A percentile compares a stretch with the other conserved stretches of the same genome.
Evolutionary conservation across 1,139 yeast species (phyloP).

Genomic region (Lodderomyces oxycetoniae): DNA sequence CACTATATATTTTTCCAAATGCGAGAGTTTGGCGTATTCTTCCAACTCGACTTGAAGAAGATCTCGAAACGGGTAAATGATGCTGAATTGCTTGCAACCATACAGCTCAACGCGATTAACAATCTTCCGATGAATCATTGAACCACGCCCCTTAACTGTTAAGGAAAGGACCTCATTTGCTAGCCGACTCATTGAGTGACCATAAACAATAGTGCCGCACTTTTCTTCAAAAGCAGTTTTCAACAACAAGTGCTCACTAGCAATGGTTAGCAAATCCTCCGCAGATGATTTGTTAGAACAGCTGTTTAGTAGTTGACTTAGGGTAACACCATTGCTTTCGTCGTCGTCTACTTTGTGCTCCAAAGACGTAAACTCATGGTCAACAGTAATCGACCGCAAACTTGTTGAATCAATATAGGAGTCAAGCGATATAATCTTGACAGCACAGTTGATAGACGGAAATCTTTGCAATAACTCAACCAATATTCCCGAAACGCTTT

Average conservation of each 20-base stretch:
- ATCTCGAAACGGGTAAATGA: constrained; percentile 72
- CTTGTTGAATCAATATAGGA: constrained; percentile 27
- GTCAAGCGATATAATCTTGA: constrained; percentile 37
- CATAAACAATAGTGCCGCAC: constrained; percentile 59
- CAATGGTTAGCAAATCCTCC: constrained; percentile 54
- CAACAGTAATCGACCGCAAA: constrained; percentile 25
- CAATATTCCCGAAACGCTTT: constrained; percentile 16
- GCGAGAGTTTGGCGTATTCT: constrained; percentile 43
- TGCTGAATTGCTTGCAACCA: constrained; percentile 30
- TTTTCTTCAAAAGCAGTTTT: constrained; percentile 42
- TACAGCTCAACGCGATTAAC: constrained; percentile 39
- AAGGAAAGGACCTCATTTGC: constrained; percentile 76
- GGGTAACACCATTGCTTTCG: constrained; percentile 10
- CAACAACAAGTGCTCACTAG: constrained; percentile 46
- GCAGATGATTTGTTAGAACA: constrained; percentile 53
- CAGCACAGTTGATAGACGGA: constrained; percentile 23
- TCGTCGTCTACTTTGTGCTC: constrained; percentile 9
- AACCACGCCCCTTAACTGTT: constrained; percentile 89
- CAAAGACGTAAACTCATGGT: constrained; percentile 26
- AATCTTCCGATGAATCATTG: constrained; percentile 51
- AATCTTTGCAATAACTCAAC: constrained; percentile 20
- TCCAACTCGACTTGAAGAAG: constrained; percentile 62
- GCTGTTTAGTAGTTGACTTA: constrained; percentile 26
- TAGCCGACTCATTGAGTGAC: constrained; percentile 77
- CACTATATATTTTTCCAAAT: constrained; percentile 17